phyloP scores from a whole-genome alignment of 306 rosid genomes.

The Acacia acuminata region DNA sequence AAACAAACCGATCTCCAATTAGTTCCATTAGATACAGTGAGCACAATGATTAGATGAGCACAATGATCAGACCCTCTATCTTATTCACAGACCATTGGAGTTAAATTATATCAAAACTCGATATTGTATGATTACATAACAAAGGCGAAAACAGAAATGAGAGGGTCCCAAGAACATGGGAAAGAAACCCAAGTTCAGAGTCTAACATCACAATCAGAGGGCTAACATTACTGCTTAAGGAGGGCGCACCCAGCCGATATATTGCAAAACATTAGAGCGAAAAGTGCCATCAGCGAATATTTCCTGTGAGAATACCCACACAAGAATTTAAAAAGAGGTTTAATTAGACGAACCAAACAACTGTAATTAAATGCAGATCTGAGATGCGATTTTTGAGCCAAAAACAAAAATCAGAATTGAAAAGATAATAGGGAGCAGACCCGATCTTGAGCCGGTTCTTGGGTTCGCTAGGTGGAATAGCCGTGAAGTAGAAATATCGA shows the following conservation, averaged over 20 bases:
- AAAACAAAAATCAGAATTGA: not conserved
- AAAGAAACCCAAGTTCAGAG: not conserved
- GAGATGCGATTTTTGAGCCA: not conserved
- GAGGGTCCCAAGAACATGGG: not conserved
- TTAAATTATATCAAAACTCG: not conserved
- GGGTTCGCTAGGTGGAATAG: conserved; percentile 75
- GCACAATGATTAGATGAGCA: too few relatives aligned
- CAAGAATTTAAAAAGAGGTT: conserved; percentile 17
- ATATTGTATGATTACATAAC: not conserved
- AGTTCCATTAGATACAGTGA: conserved; percentile 13
- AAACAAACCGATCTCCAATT: not conserved
- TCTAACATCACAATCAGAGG: conserved; percentile 17
- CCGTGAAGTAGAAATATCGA: conserved; percentile 82
- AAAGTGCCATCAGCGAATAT: conserved; percentile 44
- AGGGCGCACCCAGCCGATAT: conserved; percentile 61
- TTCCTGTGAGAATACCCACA: conserved; percentile 43
- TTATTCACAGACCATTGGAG: not conserved
- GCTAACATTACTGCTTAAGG: conserved; percentile 31
- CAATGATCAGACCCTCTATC: not conserved
- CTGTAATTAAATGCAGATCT: not conserved
- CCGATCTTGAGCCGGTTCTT: conserved; percentile 67
- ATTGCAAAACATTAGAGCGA: conserved; percentile 60
- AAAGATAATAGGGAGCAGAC: conserved; percentile 33
- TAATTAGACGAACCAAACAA: conserved; percentile 12
- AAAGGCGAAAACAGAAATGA: conserved; percentile 4